Base-by-base conservation (phyloP, 2,329 filamentous ascomycete genomes). In the Aureobasidium vineae region DNA sequence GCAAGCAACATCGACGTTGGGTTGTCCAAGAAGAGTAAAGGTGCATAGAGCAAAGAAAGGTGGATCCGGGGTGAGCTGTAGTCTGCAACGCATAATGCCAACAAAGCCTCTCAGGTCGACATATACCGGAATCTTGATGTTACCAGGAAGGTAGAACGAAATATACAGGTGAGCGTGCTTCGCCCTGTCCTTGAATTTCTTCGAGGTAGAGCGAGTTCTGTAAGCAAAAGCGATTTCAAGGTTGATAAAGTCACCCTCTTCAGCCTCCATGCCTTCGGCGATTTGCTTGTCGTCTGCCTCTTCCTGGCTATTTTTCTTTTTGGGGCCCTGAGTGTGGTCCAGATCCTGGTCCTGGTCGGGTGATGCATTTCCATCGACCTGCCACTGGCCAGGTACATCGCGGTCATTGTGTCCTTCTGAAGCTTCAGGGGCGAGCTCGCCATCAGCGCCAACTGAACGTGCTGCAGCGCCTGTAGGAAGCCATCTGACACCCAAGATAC, bases 231-330 rank as follows among this genome's bases (percentile, higher is more conserved):
- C 88, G 19, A 92, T 79, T 73, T 93, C 90, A 63, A 92, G 77
- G 72, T 92, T 92, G 74, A 92, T 83, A 71, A 92, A 92, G 69
- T 91, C 89, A 13, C 89, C 89, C 73, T 91, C 88, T 75, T 91
- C 89, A 2, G 88, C 89, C 71, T 90, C 86, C 87, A 91, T 89
- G 1, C 87, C 88, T 70, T 87, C 82, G 11, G 77, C 78, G 41
- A 81, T 73, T 43, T 78, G 67, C 15, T 76, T 68, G 57, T 76
- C 71, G 52, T 73, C 69, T 21, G 75, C 69, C 47, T 75, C 68
- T 66, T 75, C 69, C 54, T 72, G 69, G 11, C 72, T 68, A 4
- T 71, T 73, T n/a, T 23, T 13, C 45, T 63, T 45, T 33, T 50
- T 50, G 16, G 59, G 33, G n/a, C 45, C 43, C 36, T 63, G 13